Evolutionary conservation across 1,139 yeast genomes (phyloP), one percentile per base, ranked within the genome.

Genomic region (Zygosaccharomyces pseudobailii): DNA sequence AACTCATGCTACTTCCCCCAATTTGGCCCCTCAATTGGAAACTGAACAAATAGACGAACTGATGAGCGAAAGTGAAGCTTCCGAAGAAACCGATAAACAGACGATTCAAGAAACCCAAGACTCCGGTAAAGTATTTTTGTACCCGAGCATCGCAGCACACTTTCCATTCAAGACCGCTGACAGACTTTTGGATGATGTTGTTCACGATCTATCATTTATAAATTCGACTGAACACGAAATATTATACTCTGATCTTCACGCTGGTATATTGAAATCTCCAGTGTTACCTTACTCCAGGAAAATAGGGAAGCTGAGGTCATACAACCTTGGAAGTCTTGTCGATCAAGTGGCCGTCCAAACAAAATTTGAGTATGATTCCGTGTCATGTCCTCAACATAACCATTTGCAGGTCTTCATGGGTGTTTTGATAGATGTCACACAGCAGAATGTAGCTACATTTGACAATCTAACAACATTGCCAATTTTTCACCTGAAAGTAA

Each of bases 181-280:
- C 56, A 69, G 92, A 45, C 71, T 84, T 27, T 56, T 84, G 25
- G 88, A 83, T 59, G 92, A 84, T 58, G 62, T 84, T 36, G 71
- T 76, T 24, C 56, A 59, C 8, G 69, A 65, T 43, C 36, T 65
- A 19, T 33, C 54, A 4, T 60, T 59, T 35, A 40, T 61, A 3
- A 34, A 51, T n/a, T 48, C 55, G 0, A 13, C 36, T 2, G 54
- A 54, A 23, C 50, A 50, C n/a, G 49, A 48, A 2, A 48, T 54
- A 10, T 22, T 48, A 17, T 47, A 43, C 10, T 51, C 50, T 3
- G 49, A 47, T 8, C 40, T 55, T 23, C 47, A 49, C 8, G 28
- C 46, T 2, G 70, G 71, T 21, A 52, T 69, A 3, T 47, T 70
- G 30, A 55, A 50, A 37, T 36, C 49, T 5, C 59, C 66, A 0